Evolutionary conservation across 768 basidiomycete genomes (phyloP).

Genomic region (Flagelloscypha sp.): DNA sequence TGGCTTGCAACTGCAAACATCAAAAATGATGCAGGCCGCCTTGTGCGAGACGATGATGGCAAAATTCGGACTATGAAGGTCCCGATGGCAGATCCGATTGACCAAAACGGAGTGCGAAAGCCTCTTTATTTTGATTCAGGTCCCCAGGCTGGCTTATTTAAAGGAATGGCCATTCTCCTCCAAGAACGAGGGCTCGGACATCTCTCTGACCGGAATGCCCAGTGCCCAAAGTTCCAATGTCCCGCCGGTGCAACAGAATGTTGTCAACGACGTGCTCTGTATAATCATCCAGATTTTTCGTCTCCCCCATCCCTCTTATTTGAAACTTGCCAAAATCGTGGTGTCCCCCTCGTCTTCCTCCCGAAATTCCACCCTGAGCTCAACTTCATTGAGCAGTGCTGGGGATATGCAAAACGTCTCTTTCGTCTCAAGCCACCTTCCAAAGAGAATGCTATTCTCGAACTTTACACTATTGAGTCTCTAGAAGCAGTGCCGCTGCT

Average conservation of each 20-base stretch:
- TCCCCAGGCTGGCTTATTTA: slow-evolving; percentile 15
- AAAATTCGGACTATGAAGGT: slow-evolving; percentile 12
- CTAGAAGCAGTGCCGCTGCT: slow-evolving; percentile 15
- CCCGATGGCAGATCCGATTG: slow-evolving; percentile 4
- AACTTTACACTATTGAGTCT: slow-evolving; percentile 15
- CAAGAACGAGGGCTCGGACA: slow-evolving; percentile 13
- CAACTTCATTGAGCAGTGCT: slow-evolving; percentile 19
- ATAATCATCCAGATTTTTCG: slow-evolving; percentile 21
- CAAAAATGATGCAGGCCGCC: slow-evolving; percentile 10
- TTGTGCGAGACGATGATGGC: slow-evolving; percentile 9
- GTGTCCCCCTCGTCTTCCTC: slow-evolving; percentile 8
- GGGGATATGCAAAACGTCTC: slow-evolving; percentile 17
- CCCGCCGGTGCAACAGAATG: slow-evolving; percentile 9
- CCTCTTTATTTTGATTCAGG: slow-evolving; percentile 16
- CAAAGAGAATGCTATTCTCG: slow-evolving; percentile 14
- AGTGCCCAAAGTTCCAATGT: slow-evolving; percentile 21
- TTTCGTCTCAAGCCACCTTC: slow-evolving; percentile 13
- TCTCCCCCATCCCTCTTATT: slow-evolving; percentile 4
- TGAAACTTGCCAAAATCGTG: neutral
- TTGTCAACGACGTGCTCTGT: slow-evolving; percentile 18
- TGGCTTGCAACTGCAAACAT: slow-evolving; percentile 11
- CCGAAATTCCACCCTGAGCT: slow-evolving; percentile 26
- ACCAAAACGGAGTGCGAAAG: slow-evolving; percentile 10
- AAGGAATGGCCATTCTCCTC: slow-evolving; percentile 22
- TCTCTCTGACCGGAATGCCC: slow-evolving; percentile 8